A percentile compares a stretch with the other conserved stretches of the same genome.
Conservation (phyloP, 768 basidiomycete genomes). For the Phanerochaete carnosa region DNA sequence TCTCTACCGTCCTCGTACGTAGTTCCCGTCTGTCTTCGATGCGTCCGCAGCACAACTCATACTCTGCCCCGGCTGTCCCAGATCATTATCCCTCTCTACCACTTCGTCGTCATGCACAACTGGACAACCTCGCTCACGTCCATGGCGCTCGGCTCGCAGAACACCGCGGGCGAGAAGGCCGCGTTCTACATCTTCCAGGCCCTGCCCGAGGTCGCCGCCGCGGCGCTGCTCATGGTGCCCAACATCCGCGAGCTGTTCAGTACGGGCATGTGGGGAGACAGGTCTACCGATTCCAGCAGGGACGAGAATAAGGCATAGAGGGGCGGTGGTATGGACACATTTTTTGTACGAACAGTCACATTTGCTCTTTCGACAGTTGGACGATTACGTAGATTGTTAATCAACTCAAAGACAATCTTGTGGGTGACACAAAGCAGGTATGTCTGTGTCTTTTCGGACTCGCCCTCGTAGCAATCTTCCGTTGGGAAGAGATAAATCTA, state of each 20-base stretch:
- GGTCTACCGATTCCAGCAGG: background rate
- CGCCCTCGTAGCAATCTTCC: too few relatives aligned
- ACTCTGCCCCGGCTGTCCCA: background rate
- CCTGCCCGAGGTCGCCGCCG: conserved; percentile 10
- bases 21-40: background rate
- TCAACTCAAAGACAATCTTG: too few relatives aligned
- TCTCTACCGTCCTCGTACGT: conserved; percentile 6
- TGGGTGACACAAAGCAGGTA: too few relatives aligned
- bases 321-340: background rate
- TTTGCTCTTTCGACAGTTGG: too few relatives aligned
- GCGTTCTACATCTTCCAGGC: conserved; percentile 18
- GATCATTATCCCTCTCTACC: background rate
- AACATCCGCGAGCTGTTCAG: background rate
- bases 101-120: background rate
- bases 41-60: too few relatives aligned
- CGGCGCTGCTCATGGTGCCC: background rate
- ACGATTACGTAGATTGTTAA: too few relatives aligned
- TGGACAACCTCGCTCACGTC: background rate
- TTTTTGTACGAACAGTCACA: background rate
- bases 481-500: too few relatives aligned
- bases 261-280: conserved; percentile 5
- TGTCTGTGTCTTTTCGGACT: too few relatives aligned
- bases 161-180: conserved; percentile 8
- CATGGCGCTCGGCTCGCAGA: conserved; percentile 10
- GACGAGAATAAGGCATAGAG: background rate